Evolutionary conservation across 129 eudicot species (phyloP).

Genomic region (Rutidosis leptorrhynchoides): DNA sequence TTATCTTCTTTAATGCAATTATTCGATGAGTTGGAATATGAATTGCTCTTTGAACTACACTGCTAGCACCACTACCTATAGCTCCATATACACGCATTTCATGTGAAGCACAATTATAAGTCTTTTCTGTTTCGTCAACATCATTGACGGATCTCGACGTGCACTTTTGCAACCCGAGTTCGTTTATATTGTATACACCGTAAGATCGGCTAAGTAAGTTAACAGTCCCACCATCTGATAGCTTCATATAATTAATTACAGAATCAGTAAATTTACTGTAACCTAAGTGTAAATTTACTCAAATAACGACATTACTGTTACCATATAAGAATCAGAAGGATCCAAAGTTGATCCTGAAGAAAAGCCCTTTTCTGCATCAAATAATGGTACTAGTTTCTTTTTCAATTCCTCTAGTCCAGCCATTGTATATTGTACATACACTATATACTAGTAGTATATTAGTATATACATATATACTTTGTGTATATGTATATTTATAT

Average conservation of each 20-base stretch:
- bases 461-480: too few species aligned
- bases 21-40: conserved; percentile 92
- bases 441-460: too few species aligned
- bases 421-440: too few species aligned
- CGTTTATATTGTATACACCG: conserved; percentile 90
- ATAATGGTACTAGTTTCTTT: conserved; percentile 86
- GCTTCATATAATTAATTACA: conserved; percentile 35
- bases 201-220: conserved; percentile 86
- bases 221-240: conserved; percentile 86
- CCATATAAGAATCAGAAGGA: conserved; percentile 76
- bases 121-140: conserved; percentile 65
- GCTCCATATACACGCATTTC: conserved; percentile 97
- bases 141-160: conserved; percentile 58
- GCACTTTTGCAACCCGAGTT: conserved; percentile 92
- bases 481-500: not conserved
- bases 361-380: conserved; percentile 98
- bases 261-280: not conserved
- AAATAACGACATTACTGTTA: conserved; percentile 14
- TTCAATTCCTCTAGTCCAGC: conserved; percentile 90
- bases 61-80: conserved; percentile 97
- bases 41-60: conserved; percentile 97
- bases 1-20: conserved; percentile 90
- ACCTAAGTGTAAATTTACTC: not conserved
- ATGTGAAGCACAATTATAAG: conserved; percentile 83
- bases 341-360: conserved; percentile 65